Evolutionary conservation across 768 basidiomycete genomes (phyloP).

Genomic region (Pisolithus albus): DNA sequence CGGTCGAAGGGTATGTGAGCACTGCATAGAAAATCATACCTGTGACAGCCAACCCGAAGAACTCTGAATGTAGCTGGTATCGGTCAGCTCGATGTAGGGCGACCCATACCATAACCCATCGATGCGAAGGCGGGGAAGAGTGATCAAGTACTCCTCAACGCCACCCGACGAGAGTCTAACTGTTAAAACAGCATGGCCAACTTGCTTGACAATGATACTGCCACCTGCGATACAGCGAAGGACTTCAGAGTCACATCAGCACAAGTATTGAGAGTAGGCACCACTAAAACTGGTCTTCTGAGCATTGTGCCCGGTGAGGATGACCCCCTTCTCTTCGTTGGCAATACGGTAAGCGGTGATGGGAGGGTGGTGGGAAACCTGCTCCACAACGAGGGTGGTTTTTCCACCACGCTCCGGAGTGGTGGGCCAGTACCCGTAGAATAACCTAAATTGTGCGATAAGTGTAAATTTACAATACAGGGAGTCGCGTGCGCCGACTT

Average conservation of each 20-base stretch:
- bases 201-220: conserved; percentile 84
- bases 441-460: conserved; percentile 44
- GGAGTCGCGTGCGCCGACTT: conserved; percentile 25
- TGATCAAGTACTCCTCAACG: conserved; percentile 77
- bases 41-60: conserved; percentile 54
- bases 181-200: conserved; percentile 85
- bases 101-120: conserved; percentile 90
- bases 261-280: conserved; percentile 21
- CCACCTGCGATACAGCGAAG: conserved; percentile 37
- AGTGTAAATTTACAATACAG: neutral
- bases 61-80: conserved; percentile 70
- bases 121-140: conserved; percentile 85
- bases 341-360: conserved; percentile 84
- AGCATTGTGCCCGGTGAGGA: conserved; percentile 81
- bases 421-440: conserved; percentile 88
- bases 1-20: conserved; percentile 13
- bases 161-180: conserved; percentile 52
- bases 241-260: neutral
- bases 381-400: conserved; percentile 82
- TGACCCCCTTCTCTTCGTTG: conserved; percentile 70
- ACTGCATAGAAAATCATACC: conserved; percentile 25
- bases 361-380: conserved; percentile 94
- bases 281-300: conserved; percentile 94
- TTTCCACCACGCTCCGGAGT: conserved; percentile 58
- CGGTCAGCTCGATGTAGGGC: conserved; percentile 87